phyloP scores from a whole-genome alignment of 2,329 filamentous ascomycete genomes.

The Hypomyces rosellus region DNA sequence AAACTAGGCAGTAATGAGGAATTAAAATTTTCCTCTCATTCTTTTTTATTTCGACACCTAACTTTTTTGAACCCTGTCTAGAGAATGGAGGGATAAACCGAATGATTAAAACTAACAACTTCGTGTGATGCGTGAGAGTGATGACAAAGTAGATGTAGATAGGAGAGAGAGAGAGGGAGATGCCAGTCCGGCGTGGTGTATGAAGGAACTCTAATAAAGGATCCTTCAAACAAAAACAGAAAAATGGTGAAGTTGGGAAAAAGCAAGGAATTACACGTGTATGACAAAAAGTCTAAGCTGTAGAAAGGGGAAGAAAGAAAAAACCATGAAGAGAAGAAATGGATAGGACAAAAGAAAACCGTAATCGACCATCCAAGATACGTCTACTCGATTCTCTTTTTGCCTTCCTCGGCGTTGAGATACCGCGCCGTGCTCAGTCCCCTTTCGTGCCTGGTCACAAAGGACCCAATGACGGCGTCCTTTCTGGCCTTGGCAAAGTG shows the following conservation, averaged over 20 bases:
- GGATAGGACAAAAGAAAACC: background rate
- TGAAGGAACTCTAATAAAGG: background rate
- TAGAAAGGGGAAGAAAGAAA: conserved; percentile 12
- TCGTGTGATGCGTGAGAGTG: no score
- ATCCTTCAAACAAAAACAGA: background rate
- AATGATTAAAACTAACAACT: no score
- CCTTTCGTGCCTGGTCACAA: conserved; percentile 65
- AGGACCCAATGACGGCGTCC: conserved; percentile 70
- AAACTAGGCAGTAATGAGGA: no score
- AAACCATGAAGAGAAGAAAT: conserved; percentile 7
- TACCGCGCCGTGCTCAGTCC: conserved; percentile 78
- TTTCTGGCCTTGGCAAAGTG: conserved; percentile 76
- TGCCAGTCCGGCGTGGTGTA: no score
- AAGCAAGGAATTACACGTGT: conserved; percentile 1
- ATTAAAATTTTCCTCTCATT: no score
- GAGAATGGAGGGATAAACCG: no score
- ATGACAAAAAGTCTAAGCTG: conserved; percentile 9
- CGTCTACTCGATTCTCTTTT: conserved; percentile 89
- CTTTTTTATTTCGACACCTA: no score
- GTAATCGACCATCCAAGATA: background rate
- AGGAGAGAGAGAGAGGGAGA: no score
- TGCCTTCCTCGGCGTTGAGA: conserved; percentile 87
- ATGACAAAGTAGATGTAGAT: no score
- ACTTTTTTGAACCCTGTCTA: no score
- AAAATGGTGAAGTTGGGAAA: background rate